Conservation (phyloP, 352 stramenopile species). For the Phytophthora multivora region DNA sequence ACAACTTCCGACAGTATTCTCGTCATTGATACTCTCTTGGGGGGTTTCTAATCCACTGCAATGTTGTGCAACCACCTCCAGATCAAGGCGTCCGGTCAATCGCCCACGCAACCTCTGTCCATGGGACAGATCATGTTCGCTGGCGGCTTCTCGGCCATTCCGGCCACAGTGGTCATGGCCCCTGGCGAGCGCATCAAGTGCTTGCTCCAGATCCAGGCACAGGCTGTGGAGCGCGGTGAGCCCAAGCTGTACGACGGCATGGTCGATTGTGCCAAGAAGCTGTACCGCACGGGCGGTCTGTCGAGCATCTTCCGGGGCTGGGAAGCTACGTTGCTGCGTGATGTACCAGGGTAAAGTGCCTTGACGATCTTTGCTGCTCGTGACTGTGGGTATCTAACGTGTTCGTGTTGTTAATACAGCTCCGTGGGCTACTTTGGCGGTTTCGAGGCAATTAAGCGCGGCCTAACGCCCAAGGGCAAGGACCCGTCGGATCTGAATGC, state of each 20-base stretch:
- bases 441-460: slow-evolving; percentile 93
- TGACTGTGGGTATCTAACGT: slow-evolving; percentile 8
- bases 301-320: slow-evolving; percentile 95
- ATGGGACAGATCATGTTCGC: slow-evolving; percentile 91
- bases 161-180: slow-evolving; percentile 92
- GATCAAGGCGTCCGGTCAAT: slow-evolving; percentile 68
- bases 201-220: slow-evolving; percentile 92
- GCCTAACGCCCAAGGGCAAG: slow-evolving; percentile 80
- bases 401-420: slow-evolving; percentile 35
- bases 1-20: background rate
- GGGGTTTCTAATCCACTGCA: slow-evolving; percentile 12
- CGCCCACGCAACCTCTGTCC: slow-evolving; percentile 61
- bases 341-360: slow-evolving; percentile 90
- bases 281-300: slow-evolving; percentile 93
- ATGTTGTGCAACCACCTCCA: slow-evolving; percentile 22
- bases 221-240: slow-evolving; percentile 78
- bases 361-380: slow-evolving; percentile 4
- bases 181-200: slow-evolving; percentile 98
- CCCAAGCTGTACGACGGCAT: slow-evolving; percentile 94
- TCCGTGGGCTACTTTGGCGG: slow-evolving; percentile 95
- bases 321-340: slow-evolving; percentile 93
- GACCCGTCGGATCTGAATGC: slow-evolving; percentile 87
- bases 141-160: slow-evolving; percentile 90
- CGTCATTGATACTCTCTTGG: background rate
- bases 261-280: slow-evolving; percentile 93